Conservation (phyloP, 1,284 basidiomycete genomes). For the Boletus smithii region DNA sequence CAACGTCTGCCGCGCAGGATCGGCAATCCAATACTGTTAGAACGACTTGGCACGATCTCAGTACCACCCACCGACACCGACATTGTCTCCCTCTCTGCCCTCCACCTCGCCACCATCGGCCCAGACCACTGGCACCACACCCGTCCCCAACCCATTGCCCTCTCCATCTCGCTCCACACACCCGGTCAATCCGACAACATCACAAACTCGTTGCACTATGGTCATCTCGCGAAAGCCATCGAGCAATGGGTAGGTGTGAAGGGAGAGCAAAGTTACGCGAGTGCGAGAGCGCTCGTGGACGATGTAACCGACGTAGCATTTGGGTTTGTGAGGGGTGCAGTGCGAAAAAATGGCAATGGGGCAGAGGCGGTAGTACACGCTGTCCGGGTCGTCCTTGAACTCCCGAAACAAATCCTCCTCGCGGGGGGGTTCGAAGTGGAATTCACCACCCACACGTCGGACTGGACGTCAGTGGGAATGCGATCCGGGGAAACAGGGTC, state of each 20-base stretch:
- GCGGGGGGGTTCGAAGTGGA: constrained; percentile 29
- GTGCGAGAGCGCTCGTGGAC: constrained; percentile 32
- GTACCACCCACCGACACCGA: constrained; percentile 30
- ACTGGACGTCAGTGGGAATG: neutral
- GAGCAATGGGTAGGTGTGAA: constrained; percentile 26
- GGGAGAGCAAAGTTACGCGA: constrained; percentile 15
- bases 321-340: constrained; percentile 15
- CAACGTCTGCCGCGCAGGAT: too few species aligned
- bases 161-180: constrained; percentile 38
- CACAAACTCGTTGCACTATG: constrained; percentile 48
- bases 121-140: constrained; percentile 48
- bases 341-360: constrained; percentile 3
- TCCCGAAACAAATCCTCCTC: constrained; percentile 45
- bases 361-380: constrained; percentile 28
- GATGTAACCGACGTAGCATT: constrained; percentile 37
- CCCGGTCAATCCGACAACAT: constrained; percentile 45
- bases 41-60: too few species aligned
- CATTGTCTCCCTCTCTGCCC: constrained; percentile 39
- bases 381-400: constrained; percentile 37
- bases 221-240: constrained; percentile 44
- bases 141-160: constrained; percentile 43
- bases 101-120: constrained; percentile 42
- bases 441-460: constrained; percentile 6
- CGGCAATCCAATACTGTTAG: too few species aligned
- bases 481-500: neutral